phyloP scores from a whole-genome alignment of 495 filamentous ascomycete species.

The Apiosordaria backusii region DNA sequence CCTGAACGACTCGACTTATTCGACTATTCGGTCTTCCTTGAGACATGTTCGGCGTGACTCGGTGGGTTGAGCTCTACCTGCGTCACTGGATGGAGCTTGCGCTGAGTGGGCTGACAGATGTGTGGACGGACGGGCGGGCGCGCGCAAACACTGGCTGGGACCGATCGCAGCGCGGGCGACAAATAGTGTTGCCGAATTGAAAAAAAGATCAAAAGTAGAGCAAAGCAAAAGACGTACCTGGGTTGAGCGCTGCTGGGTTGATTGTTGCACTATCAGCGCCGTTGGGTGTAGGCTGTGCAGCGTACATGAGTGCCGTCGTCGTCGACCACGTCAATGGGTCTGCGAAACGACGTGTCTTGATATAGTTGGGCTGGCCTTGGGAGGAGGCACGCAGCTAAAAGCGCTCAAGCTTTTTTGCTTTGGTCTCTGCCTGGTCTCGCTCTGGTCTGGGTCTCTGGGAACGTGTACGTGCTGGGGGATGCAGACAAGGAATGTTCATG shows the following conservation, averaged over 20 bases:
- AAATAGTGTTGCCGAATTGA: constrained; percentile 6
- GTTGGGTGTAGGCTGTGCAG: constrained; percentile 46
- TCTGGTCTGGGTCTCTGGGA: constrained; percentile 21
- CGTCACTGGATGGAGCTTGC: not conserved
- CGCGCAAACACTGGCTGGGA: constrained; percentile 7
- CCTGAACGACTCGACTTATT: not conserved
- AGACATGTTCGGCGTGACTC: not conserved
- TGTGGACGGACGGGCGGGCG: constrained; percentile 1
- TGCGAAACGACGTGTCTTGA: constrained; percentile 57
- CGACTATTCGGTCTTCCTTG: not conserved
- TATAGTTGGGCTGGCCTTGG: constrained; percentile 50
- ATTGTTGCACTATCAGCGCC: constrained; percentile 56
- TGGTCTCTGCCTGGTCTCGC: constrained; percentile 17
- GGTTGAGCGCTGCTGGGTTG: constrained; percentile 53
- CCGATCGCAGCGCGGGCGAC: not conserved
- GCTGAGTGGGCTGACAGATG: not conserved
- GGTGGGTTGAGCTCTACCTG: not conserved
- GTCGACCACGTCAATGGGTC: constrained; percentile 40
- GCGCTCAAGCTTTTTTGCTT: constrained; percentile 23
- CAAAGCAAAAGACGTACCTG: constrained; percentile 41
- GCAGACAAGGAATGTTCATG: constrained; percentile 34
- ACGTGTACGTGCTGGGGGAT: constrained; percentile 42
- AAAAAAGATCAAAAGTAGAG: not conserved
- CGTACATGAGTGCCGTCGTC: constrained; percentile 50
- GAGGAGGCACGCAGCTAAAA: constrained; percentile 33